A percentile compares a stretch with the other conserved stretches of the same genome.
phyloP scores from a whole-genome alignment of 257 asterid species.

The Solanum rostratum region DNA sequence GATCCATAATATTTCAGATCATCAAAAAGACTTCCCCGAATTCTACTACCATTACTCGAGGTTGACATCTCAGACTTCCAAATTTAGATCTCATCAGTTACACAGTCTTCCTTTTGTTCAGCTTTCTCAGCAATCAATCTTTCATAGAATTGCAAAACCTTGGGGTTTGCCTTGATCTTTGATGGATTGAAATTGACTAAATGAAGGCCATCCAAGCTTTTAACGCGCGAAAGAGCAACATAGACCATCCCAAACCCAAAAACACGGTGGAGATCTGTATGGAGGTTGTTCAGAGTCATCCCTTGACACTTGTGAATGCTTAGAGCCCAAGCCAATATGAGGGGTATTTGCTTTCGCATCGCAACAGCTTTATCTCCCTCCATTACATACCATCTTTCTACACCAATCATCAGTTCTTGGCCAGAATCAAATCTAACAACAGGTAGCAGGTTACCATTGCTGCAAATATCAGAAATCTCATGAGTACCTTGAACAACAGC shows the following conservation, averaged over 20 bases:
- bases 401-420: constrained; percentile 26
- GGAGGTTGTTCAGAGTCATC: constrained; percentile 58
- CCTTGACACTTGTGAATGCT: constrained; percentile 88
- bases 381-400: constrained; percentile 48
- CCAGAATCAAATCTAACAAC: constrained; percentile 70
- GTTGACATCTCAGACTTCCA: neutral
- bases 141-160: constrained; percentile 53
- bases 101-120: neutral
- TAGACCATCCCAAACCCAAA: constrained; percentile 78
- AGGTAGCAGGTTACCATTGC: constrained; percentile 41
- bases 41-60: neutral
- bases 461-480: constrained; percentile 17
- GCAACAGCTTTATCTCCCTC: constrained; percentile 53
- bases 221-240: constrained; percentile 76
- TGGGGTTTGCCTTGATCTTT: constrained; percentile 58
- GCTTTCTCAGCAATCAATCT: constrained; percentile 10
- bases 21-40: neutral
- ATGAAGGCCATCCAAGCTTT: constrained; percentile 44
- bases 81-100: neutral
- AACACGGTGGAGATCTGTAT: constrained; percentile 44
- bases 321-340: constrained; percentile 75
- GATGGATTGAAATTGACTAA: constrained; percentile 39
- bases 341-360: constrained; percentile 51
- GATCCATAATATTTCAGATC: neutral
- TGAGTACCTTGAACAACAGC: constrained; percentile 3